Evolutionary conservation across 306 rosid species (phyloP).

Genomic region (Begonia peltatifolia): DNA sequence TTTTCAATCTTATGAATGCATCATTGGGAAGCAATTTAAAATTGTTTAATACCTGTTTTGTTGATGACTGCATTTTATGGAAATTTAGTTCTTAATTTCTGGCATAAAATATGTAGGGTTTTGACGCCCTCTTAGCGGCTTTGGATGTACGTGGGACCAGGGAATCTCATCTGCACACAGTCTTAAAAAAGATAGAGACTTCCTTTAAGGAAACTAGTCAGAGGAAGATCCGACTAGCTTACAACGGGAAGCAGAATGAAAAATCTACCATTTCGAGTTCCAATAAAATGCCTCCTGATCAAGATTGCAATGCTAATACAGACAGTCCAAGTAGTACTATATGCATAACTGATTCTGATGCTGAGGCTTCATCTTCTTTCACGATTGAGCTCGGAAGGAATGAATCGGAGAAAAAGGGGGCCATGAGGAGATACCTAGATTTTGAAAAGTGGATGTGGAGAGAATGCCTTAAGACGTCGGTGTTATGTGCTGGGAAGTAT

Average conservation of each 20-base stretch:
- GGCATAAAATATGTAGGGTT: conserved; percentile 35
- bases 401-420: conserved; percentile 29
- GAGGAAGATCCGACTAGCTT: conserved; percentile 18
- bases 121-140: conserved; percentile 54
- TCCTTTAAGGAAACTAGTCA: conserved; percentile 42
- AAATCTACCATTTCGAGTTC: conserved; percentile 19
- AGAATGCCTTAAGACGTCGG: conserved; percentile 36
- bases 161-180: conserved; percentile 59
- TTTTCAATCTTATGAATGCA: too few relatives aligned
- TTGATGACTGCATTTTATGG: conserved; percentile 3
- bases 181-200: conserved; percentile 40
- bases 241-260: conserved; percentile 13
- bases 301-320: conserved; percentile 18
- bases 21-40: too few relatives aligned
- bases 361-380: conserved; percentile 45
- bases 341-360: conserved; percentile 24
- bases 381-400: conserved; percentile 41
- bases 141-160: conserved; percentile 63
- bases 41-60: not conserved
- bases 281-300: conserved; percentile 14
- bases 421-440: conserved; percentile 47
- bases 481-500: conserved; percentile 30
- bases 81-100: conserved; percentile 7
- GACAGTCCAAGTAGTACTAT: conserved; percentile 22
- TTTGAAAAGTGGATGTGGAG: conserved; percentile 63